phyloP scores from a whole-genome alignment of 164 flowering plant species.

The Dillenia turbinata region DNA sequence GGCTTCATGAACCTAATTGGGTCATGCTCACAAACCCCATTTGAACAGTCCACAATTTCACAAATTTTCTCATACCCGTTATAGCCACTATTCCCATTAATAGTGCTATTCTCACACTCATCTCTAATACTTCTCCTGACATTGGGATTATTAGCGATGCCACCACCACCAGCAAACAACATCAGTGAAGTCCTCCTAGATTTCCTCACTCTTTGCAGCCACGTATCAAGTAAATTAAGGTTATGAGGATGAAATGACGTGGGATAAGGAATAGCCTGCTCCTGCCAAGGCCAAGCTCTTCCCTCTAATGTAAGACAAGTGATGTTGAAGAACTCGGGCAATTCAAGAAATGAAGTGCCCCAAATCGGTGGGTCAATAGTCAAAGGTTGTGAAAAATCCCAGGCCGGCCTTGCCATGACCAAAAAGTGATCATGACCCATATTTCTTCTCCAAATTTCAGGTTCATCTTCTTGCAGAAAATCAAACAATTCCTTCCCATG shows the following conservation, averaged over 20 bases:
- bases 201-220: constrained; percentile 54
- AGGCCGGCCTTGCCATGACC: constrained; percentile 81
- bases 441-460: constrained; percentile 45
- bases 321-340: constrained; percentile 77
- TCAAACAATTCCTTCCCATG: constrained; percentile 63
- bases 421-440: constrained; percentile 76
- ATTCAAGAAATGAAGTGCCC: constrained; percentile 84
- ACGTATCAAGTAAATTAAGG: constrained; percentile 39
- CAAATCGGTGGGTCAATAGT: constrained; percentile 51
- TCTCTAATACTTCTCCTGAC: constrained; percentile 68
- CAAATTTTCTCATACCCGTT: constrained; percentile 35
- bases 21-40: constrained; percentile 84
- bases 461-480: constrained; percentile 33
- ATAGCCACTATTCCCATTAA: neutral
- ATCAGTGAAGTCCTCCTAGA: constrained; percentile 49
- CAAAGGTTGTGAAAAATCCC: constrained; percentile 82
- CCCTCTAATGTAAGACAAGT: constrained; percentile 65
- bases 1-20: constrained; percentile 80
- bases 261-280: constrained; percentile 81
- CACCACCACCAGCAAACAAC: constrained; percentile 93
- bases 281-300: constrained; percentile 92
- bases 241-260: constrained; percentile 86
- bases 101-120: constrained; percentile 47
- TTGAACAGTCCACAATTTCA: constrained; percentile 78
- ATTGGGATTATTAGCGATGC: constrained; percentile 53